Base-by-base conservation (phyloP, 345 rosid species). In the Brassica cretica region DNA sequence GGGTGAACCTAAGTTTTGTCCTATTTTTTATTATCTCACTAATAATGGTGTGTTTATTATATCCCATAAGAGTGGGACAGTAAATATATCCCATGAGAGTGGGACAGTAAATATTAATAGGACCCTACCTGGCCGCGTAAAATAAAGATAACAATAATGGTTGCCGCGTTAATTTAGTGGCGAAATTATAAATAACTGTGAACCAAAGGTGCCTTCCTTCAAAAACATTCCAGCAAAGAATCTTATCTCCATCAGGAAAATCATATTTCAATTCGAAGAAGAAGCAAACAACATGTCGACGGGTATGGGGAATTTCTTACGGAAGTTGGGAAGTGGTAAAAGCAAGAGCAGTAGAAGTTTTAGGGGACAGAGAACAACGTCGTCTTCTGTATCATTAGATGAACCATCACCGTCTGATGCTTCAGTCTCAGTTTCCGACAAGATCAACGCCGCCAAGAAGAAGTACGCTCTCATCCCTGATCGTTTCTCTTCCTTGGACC, bases 401-500 rank as follows among this genome's bases (percentile, higher is more conserved):
- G 64, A 58, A 41, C 64, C 82, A 53, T 56, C 82, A 16, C 18
- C 66, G 25, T 62, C 60, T 14, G 66, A 73, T 64, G 16, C 49
- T 73, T 2, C 41, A 35, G 5, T 46, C 29, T 76, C 80, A 4
- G 41, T 71, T 33, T 19, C 77, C 32, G 80, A 81, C 33, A 76
- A 71, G 49, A 71, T 37, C 60, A 71, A 66, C 25, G 73, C 73
- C 60, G 61, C 77, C 0, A 81, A 81, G 70, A 35, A 71, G 80
- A 81, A 81, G 66, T 81, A 76, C 27, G 77, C 73, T 11, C 74
- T 81, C 1, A 81, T 81, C 29, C 83, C 83, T 66, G 83, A 81
- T 14, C 76, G 80, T 5, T 81, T 81, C 77, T 71, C 83, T 67
- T 71, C 83, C 5, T 33, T 81, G 0, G 77, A 81, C 18, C 80